Evolutionary conservation across 2,329 filamentous ascomycete genomes (phyloP).

Genomic region (Cytospora paraplurivora): DNA sequence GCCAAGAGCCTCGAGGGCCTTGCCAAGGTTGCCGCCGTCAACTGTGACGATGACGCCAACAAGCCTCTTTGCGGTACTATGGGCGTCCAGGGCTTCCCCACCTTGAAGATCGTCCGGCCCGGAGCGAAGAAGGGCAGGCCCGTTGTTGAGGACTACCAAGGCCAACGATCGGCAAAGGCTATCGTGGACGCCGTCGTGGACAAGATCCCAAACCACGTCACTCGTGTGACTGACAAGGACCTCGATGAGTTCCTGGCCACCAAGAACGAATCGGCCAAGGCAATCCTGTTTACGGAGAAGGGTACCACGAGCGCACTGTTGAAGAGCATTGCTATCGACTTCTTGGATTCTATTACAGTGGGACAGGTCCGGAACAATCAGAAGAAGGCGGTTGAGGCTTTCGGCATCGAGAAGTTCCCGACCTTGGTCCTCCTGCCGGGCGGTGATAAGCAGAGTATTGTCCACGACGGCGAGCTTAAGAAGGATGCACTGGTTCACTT

Average conservation of each 20-base stretch:
- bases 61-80: constrained; percentile 83
- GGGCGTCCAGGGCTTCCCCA: constrained; percentile 93
- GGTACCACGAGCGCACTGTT: constrained; percentile 81
- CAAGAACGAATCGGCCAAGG: constrained; percentile 73
- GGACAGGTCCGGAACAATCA: constrained; percentile 87
- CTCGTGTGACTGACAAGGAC: constrained; percentile 76
- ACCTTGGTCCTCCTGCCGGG: constrained; percentile 78
- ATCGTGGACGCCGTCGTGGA: constrained; percentile 85
- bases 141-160: constrained; percentile 87
- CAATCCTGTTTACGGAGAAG: constrained; percentile 91
- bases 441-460: constrained; percentile 65
- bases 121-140: constrained; percentile 76
- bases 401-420: constrained; percentile 77
- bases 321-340: constrained; percentile 87
- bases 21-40: constrained; percentile 89
- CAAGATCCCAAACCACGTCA: constrained; percentile 91
- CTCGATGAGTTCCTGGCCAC: constrained; percentile 72
- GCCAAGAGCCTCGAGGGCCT: constrained; percentile 87
- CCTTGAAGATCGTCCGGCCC: constrained; percentile 88
- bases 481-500: constrained; percentile 82
- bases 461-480: constrained; percentile 82
- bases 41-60: constrained; percentile 93
- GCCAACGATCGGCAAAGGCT: constrained; percentile 76
- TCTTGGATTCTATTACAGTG: constrained; percentile 75
- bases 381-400: constrained; percentile 68